Conservation (phyloP, 208 protist species). For the Angomonas desouzai region DNA sequence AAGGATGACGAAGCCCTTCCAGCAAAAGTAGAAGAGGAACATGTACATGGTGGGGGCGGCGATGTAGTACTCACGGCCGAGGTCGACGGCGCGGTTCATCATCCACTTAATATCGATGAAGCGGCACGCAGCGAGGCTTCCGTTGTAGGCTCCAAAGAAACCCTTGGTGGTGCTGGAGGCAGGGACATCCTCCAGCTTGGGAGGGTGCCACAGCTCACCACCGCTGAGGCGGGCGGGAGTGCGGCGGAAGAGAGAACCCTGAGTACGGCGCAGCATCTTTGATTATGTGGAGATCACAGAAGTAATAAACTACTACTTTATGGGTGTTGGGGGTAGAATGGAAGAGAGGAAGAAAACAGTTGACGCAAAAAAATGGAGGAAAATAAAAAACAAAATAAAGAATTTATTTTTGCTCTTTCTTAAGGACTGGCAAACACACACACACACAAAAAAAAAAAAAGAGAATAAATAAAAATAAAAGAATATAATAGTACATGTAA, state of each 20-base stretch:
- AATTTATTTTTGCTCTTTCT: conserved; percentile 2
- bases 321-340: no score
- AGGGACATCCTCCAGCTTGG: conserved; percentile 76
- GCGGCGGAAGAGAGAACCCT: conserved; percentile 58
- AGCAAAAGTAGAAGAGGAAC: conserved; percentile 86
- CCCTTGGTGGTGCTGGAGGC: conserved; percentile 48
- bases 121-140: conserved; percentile 45
- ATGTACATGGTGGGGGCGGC: conserved; percentile 70
- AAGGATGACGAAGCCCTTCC: conserved; percentile 68
- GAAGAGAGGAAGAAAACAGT: not conserved
- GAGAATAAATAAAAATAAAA: not conserved
- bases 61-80: conserved; percentile 86
- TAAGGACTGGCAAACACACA: conserved; percentile 4
- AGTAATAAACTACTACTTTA: not conserved
- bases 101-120: conserved; percentile 90
- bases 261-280: conserved; percentile 80
- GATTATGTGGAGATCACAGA: not conserved
- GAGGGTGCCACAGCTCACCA: conserved; percentile 80
- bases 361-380: not conserved
- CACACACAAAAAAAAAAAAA: conserved; percentile 8
- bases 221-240: conserved; percentile 66
- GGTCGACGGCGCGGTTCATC: conserved; percentile 85
- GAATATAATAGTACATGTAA: not conserved
- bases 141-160: conserved; percentile 81
- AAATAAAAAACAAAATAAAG: conserved; percentile 6